Evolutionary conservation across 352 stramenopile species (phyloP).

Genomic region (Phytophthora meadii): DNA sequence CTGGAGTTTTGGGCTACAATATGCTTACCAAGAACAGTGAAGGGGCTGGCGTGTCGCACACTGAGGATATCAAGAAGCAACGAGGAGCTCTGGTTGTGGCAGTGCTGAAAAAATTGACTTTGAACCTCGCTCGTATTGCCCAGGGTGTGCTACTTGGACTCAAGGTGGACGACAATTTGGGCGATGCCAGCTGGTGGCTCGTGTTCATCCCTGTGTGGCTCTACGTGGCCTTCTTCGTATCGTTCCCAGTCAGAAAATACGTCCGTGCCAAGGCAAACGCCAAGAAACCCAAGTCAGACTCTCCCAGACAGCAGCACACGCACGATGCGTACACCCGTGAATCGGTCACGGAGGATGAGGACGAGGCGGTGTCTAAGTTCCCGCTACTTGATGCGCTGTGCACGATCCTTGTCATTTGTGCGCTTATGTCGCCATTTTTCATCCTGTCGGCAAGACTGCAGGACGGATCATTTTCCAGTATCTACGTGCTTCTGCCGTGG

Average conservation of each 20-base stretch:
- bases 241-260: slow-evolving; percentile 61
- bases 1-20: slow-evolving; percentile 65
- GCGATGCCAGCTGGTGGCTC: slow-evolving; percentile 76
- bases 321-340: slow-evolving; percentile 83
- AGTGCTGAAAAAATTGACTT: slow-evolving; percentile 49
- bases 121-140: slow-evolving; percentile 60
- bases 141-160: slow-evolving; percentile 71
- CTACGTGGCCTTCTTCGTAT: slow-evolving; percentile 70
- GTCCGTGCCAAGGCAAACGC: slow-evolving; percentile 51
- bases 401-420: slow-evolving; percentile 57
- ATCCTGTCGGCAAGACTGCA: slow-evolving; percentile 81
- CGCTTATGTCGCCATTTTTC: slow-evolving; percentile 79
- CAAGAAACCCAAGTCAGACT: slow-evolving; percentile 39
- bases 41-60: slow-evolving; percentile 72
- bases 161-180: slow-evolving; percentile 69
- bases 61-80: slow-evolving; percentile 74
- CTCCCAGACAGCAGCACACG: slow-evolving; percentile 47
- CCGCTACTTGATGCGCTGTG: slow-evolving; percentile 62
- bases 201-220: slow-evolving; percentile 85
- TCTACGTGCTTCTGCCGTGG: slow-evolving; percentile 85
- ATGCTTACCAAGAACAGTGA: slow-evolving; percentile 80
- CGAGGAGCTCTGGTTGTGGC: slow-evolving; percentile 47
- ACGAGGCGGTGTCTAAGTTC: slow-evolving; percentile 62
- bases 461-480: slow-evolving; percentile 70
- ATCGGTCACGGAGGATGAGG: slow-evolving; percentile 65